Evolutionary conservation across 148 eudicot species (phyloP).

Genomic region (Vaccinium corymbosum): DNA sequence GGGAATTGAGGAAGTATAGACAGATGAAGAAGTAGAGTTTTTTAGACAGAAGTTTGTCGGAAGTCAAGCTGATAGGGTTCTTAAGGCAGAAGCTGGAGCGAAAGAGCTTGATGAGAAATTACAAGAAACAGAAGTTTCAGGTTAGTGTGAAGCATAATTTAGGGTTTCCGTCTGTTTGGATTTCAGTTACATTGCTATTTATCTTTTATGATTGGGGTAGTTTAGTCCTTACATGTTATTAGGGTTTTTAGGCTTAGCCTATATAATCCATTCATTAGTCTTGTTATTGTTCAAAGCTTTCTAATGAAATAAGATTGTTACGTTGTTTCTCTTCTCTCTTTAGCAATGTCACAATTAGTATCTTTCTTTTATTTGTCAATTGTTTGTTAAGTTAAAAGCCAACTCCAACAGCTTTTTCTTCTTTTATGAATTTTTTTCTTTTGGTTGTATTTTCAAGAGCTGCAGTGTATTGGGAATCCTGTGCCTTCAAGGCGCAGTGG

Average conservation of each 20-base stretch:
- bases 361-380: background rate
- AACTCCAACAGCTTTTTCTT: slow-evolving; percentile 11
- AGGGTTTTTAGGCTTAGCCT: too few species aligned
- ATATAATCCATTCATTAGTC: too few species aligned
- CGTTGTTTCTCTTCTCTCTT: too few species aligned
- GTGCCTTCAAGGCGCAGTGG: background rate
- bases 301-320: too few species aligned
- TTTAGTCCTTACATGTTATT: too few species aligned
- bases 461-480: background rate
- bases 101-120: slow-evolving; percentile 64
- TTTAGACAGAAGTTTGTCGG: slow-evolving; percentile 73
- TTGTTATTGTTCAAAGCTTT: too few species aligned
- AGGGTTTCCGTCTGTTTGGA: too few species aligned
- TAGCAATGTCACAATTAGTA: too few species aligned
- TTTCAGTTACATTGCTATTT: too few species aligned
- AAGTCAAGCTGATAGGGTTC: slow-evolving; percentile 83
- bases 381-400: background rate
- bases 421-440: background rate
- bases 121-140: slow-evolving; percentile 74
- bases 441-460: background rate
- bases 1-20: slow-evolving; percentile 40
- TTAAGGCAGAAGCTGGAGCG: slow-evolving; percentile 80
- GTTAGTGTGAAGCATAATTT: slow-evolving; percentile 19
- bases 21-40: slow-evolving; percentile 64
- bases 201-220: too few species aligned